Conservation (phyloP, 2,329 filamentous ascomycete genomes). For the Aspergillus flavus region DNA sequence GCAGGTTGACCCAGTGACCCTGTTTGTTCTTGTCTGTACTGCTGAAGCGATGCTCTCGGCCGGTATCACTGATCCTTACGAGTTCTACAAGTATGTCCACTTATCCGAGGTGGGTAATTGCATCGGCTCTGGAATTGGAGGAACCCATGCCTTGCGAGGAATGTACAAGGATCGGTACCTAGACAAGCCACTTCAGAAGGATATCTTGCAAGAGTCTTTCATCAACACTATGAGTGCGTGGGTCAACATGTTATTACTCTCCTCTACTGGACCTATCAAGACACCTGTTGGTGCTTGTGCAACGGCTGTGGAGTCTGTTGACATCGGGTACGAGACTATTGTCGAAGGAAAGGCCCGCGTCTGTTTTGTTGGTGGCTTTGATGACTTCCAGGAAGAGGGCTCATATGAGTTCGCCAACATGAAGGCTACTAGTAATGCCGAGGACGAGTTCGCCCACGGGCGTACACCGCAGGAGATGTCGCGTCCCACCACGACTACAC, state of each 20-base stretch:
- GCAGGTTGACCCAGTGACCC: conserved; percentile 93
- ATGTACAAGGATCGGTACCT: conserved; percentile 99
- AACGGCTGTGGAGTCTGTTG: conserved; percentile 93
- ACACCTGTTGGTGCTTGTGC: conserved; percentile 97
- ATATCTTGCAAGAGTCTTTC: conserved; percentile 98
- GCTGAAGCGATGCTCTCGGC: conserved; percentile 87
- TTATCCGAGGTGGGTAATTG: conserved; percentile 98
- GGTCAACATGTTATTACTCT: conserved; percentile 98
- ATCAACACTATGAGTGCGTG: conserved; percentile 99
- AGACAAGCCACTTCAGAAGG: conserved; percentile 96
- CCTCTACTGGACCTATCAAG: conserved; percentile 97
- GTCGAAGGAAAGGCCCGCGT: conserved; percentile 96
- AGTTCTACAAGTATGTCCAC: conserved; percentile 99
- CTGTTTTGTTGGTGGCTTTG: conserved; percentile 97
- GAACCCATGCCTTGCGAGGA: conserved; percentile 84
- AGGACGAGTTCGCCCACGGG: conserved; percentile 93
- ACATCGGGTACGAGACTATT: conserved; percentile 98
- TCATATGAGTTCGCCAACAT: conserved; percentile 99
- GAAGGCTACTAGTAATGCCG: conserved; percentile 98
- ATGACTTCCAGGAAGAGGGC: conserved; percentile 98
- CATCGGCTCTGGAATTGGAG: conserved; percentile 97
- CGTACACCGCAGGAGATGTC: conserved; percentile 98
- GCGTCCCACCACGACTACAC: conserved; percentile 90
- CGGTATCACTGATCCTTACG: conserved; percentile 97
- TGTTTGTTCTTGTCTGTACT: conserved; percentile 92